Base-by-base conservation (phyloP, 768 basidiomycete genomes). In the Lentinula detonsa region DNA sequence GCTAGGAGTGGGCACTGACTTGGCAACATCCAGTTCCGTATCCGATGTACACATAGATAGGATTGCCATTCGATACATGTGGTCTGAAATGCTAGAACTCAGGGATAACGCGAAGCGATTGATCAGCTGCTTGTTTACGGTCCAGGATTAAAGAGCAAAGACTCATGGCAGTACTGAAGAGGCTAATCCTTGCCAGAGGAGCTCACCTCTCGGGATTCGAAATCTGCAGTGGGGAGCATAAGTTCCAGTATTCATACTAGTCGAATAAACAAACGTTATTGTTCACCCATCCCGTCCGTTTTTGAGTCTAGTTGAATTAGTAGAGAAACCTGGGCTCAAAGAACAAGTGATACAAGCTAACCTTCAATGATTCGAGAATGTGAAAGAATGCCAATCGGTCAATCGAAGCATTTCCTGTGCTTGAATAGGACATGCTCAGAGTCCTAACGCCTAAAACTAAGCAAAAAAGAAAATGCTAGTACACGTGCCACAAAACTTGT, bases 41-140 rank as follows among this genome's bases (percentile, higher is more conserved):
- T 92, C 92, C 0, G 92, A 87, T 5, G 85, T 82, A 62, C 93
- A 90, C 85, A 99, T 88, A 4, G 94, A 88, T 46, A 98, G 81
- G n/a, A 98, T 71, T 1, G 93, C 89, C 96, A 99, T 98, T 51
- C 96, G 80, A 71, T 94, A 92, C 96, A 97, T 98, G 68, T 98
- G 95, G 72, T 98, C 96, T 7, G 93, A 87, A 64, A 98, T 95
- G 65, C 91, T 93, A 62, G 18, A 28, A 28, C 11, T 45, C 46
- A 45, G n/a, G 35, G 54, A 39, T 8, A 8, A 39, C 1, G 16
- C 42, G 31, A 43, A 7, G 46, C 42, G n/a, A 13, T 13, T 23
- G 15, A 9, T 34, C 35, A n/a, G 33, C 11, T 52, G 28, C 28
- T 28, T 28, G 28, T 28, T 0, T 28, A 28, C 3, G 28, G 28